A percentile compares a stretch with the other conserved stretches of the same genome.
phyloP scores from a whole-genome alignment of 306 rosid genomes.

The Inga laurina region DNA sequence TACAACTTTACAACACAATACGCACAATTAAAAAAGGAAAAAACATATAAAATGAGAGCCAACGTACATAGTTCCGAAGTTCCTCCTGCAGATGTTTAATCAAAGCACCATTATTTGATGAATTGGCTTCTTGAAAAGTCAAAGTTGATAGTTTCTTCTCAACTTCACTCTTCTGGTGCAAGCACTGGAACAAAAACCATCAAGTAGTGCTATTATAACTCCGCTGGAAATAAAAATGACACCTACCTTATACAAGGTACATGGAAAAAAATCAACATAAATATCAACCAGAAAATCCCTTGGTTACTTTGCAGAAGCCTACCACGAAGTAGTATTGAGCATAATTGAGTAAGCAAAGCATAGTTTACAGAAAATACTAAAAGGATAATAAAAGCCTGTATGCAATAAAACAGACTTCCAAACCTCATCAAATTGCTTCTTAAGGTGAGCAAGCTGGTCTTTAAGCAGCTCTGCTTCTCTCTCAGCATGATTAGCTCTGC shows the following conservation, averaged over 20 bases:
- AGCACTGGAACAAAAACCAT: slow-evolving; percentile 59
- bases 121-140: slow-evolving; percentile 58
- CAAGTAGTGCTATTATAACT: slow-evolving; percentile 8
- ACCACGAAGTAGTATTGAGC: slow-evolving; percentile 23
- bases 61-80: slow-evolving; percentile 79
- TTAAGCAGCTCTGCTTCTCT: slow-evolving; percentile 67
- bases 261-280: slow-evolving; percentile 23
- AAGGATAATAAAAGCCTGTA: slow-evolving; percentile 21
- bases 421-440: slow-evolving; percentile 76
- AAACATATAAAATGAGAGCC: slow-evolving; percentile 23
- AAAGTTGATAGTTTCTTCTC: slow-evolving; percentile 73
- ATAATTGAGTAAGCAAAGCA: not conserved
- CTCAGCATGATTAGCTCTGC: slow-evolving; percentile 76
- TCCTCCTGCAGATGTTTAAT: slow-evolving; percentile 86
- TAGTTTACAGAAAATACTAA: slow-evolving; percentile 10
- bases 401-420: slow-evolving; percentile 27
- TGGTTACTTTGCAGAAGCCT: slow-evolving; percentile 18
- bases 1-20: slow-evolving; percentile 29
- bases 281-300: slow-evolving; percentile 24
- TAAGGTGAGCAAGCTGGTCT: slow-evolving; percentile 68
- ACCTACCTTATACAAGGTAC: not conserved
- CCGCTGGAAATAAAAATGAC: not conserved
- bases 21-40: slow-evolving; percentile 2
- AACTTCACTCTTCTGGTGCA: slow-evolving; percentile 73
- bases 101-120: slow-evolving; percentile 50